Conservation (phyloP, 768 basidiomycete genomes). For the Aureoboletus auriporus region DNA sequence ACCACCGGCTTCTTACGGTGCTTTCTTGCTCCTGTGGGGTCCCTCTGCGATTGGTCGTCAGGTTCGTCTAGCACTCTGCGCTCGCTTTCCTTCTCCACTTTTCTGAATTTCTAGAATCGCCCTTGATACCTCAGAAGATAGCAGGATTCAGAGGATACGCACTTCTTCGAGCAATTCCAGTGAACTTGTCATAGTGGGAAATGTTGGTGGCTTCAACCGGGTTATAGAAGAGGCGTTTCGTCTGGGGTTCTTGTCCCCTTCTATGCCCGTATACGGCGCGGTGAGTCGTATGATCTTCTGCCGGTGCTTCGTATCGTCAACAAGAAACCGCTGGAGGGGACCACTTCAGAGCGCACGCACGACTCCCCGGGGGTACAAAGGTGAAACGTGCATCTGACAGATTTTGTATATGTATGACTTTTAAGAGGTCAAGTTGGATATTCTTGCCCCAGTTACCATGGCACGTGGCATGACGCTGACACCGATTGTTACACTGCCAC, state of each 20-base stretch:
- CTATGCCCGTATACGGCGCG: conserved; percentile 3
- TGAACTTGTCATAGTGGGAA: conserved; percentile 17
- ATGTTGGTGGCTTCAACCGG: background rate
- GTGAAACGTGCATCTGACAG: conserved; percentile 14
- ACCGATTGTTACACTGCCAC: conserved; percentile 15
- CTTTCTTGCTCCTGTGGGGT: conserved; percentile 19
- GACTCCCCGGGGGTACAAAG: background rate
- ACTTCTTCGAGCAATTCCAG: conserved; percentile 31
- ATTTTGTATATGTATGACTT: background rate
- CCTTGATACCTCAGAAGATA: background rate
- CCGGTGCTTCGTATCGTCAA: background rate
- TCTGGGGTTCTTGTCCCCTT: background rate
- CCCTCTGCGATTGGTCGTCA: conserved; percentile 5
- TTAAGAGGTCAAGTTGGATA: background rate
- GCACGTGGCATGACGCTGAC: conserved; percentile 13
- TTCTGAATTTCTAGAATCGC: conserved; percentile 47
- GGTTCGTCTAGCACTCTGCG: conserved; percentile 40
- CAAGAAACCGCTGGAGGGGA: background rate
- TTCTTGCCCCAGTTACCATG: conserved; percentile 4
- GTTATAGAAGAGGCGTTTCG: background rate
- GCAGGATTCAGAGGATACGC: background rate
- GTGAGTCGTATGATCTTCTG: conserved; percentile 3
- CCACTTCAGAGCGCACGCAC: background rate
- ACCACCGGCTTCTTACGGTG: conserved; percentile 47
- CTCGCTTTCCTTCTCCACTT: conserved; percentile 55